Conservation (phyloP, 768 basidiomycete species). For the Cystobasidium onofrii region DNA sequence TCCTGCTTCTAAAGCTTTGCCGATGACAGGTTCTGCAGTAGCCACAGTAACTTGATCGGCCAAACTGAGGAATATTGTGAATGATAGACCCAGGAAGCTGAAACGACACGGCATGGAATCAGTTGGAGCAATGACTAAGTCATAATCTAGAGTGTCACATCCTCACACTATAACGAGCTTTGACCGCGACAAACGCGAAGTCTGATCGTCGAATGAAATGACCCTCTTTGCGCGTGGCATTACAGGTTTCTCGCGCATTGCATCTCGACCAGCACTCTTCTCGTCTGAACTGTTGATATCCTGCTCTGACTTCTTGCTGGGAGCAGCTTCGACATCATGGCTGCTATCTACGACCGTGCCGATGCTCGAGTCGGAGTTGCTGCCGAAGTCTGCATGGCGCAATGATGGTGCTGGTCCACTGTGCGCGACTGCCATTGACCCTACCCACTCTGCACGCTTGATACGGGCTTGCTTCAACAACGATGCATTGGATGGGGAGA, state of each 20-base stretch:
- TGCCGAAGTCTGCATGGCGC: background rate
- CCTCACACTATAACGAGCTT: slow-evolving; percentile 15
- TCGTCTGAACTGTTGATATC: background rate
- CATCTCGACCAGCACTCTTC: background rate
- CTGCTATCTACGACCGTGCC: background rate
- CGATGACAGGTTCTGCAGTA: slow-evolving; percentile 43
- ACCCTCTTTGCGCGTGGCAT: slow-evolving; percentile 8
- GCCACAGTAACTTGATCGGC: slow-evolving; percentile 41
- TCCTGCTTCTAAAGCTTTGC: slow-evolving; percentile 39
- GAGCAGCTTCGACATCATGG: background rate
- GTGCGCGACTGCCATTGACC: background rate
- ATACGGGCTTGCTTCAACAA: background rate
- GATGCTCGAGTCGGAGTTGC: background rate
- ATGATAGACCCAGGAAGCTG: slow-evolving; percentile 42
- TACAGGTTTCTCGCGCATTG: background rate
- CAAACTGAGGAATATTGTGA: slow-evolving; percentile 44
- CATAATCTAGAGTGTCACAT: background rate
- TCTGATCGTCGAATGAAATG: slow-evolving; percentile 20
- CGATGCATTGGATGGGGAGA: background rate
- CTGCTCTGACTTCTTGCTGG: background rate
- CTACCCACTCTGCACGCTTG: background rate
- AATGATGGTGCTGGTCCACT: background rate
- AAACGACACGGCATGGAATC: background rate
- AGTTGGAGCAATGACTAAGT: background rate
- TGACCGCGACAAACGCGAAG: slow-evolving; percentile 9